These are phyloP conservation scores for Linderniella brevidens DNA, from an alignment of 257 asterid species.

Conservation along the genomic window DNA sequence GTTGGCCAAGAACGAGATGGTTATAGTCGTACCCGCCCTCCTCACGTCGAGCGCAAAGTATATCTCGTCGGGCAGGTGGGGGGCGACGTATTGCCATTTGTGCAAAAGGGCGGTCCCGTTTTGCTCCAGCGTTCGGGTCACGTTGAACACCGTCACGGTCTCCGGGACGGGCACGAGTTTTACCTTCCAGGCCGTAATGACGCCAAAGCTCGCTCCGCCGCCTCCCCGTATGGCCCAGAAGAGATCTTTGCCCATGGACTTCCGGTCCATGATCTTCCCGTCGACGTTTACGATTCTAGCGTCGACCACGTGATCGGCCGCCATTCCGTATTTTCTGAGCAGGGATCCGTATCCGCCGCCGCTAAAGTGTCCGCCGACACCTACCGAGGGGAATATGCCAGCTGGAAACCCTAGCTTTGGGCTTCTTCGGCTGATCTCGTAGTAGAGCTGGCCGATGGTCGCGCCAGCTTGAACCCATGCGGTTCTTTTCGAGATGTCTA, in stretches of 20 bases:
- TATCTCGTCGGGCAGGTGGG: too few species aligned
- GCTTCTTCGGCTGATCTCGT: neutral
- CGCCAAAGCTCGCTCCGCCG: constrained; percentile 6
- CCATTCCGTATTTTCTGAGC: constrained; percentile 9
- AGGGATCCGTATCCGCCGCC: constrained; percentile 7
- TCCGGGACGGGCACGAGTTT: constrained; percentile 2
- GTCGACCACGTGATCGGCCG: constrained; percentile 7
- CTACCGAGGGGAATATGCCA: neutral
- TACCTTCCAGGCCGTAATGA: constrained; percentile 6
- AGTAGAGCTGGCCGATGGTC: constrained; percentile 1
- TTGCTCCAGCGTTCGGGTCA: constrained; percentile 3
- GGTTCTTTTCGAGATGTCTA: neutral
- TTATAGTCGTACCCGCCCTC: neutral
- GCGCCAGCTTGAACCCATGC: constrained; percentile 9
- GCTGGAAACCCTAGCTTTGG: constrained; percentile 7
- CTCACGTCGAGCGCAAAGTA: neutral
- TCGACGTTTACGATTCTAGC: too few species aligned
- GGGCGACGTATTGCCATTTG: constrained; percentile 8
- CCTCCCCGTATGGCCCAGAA: constrained; percentile 11
- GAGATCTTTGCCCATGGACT: neutral
- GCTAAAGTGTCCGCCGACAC: neutral
- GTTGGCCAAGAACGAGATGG: neutral
- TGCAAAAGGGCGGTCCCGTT: constrained; percentile 1
- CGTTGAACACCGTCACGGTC: constrained; percentile 3
- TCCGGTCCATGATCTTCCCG: too few species aligned